Evolutionary conservation across 2,329 filamentous ascomycete species (phyloP), one percentile per base, ranked within the genome.

Genomic region (Ophiocordyceps camponoti-saundersi): DNA sequence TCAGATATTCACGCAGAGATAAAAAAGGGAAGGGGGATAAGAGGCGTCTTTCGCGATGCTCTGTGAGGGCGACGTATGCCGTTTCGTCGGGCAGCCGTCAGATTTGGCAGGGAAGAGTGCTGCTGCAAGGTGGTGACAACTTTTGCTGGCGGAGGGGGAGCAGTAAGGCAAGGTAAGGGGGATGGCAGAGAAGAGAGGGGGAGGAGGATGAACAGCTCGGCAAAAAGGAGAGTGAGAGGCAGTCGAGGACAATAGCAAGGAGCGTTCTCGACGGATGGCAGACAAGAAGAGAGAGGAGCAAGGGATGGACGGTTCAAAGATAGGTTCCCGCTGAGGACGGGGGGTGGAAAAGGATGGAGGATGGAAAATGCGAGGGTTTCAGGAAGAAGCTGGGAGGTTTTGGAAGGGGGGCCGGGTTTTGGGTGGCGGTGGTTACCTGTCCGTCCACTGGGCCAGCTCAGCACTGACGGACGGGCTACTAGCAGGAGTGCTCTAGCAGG

Each of bases 141-240:
- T 34, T n/a, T 34, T 34, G n/a, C 32, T 15, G 36, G 18, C 36
- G 36, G 32, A 49, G 50, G 42, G 42, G 59, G 63, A 62, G 65
- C 59, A 29, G 26, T 29, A 29, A 29, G n/a, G 36, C 48, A 49
- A 29, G 29, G 59, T n/a, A n/a, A 63, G 65, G 64, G 61, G 62
- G 64, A 58, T 58, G 61, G 64, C 54, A 52, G 47, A 54, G 53
- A 52, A 36, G n/a, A 11, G 36, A 11, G 36, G 36, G 58, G 63
- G 65, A 64, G 61, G 62, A 65, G 59, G 59, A 61, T 64, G 18
- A n/a, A 18, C 36, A 55, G 53, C 49, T 55, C 51, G 53, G 55
- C 51, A 56, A 65, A 65, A 65, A 65, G 61, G 62, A 65, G 56
- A 52, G 61, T 63, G 56, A 50, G 52, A 57, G 59, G 56, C 36